Evolutionary conservation across 177 flowering plant genomes (phyloP).

Genomic region (Vitis hybrid): DNA sequence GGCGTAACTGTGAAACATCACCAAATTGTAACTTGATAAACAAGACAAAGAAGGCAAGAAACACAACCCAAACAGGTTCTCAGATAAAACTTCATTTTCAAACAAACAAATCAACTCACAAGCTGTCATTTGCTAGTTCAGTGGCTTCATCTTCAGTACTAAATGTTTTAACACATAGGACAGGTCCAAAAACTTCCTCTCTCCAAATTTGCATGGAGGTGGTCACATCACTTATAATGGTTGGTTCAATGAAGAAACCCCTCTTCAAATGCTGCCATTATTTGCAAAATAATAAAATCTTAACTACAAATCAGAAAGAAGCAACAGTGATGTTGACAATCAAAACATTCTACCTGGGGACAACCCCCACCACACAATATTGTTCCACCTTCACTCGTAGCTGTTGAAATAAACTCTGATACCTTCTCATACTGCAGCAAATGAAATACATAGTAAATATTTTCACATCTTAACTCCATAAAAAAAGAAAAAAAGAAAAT

Average conservation of each 20-base stretch:
- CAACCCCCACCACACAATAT: slow-evolving; percentile 77
- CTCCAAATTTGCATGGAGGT: slow-evolving; percentile 98
- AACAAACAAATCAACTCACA: slow-evolving; percentile 41
- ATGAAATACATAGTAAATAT: slow-evolving; percentile 1
- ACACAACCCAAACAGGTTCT: not conserved
- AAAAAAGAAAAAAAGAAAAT: not conserved
- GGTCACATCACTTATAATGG: slow-evolving; percentile 73
- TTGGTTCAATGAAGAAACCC: slow-evolving; percentile 80
- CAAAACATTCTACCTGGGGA: slow-evolving; percentile 56
- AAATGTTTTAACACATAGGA: slow-evolving; percentile 84
- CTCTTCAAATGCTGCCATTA: slow-evolving; percentile 74
- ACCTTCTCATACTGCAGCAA: slow-evolving; percentile 79
- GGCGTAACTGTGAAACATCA: slow-evolving; percentile 60
- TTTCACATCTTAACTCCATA: not conserved
- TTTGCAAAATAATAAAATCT: not conserved
- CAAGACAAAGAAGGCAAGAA: not conserved
- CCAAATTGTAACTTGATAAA: not conserved
- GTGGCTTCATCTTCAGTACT: slow-evolving; percentile 88
- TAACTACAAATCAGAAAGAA: not conserved
- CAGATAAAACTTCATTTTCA: not conserved
- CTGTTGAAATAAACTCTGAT: slow-evolving; percentile 67
- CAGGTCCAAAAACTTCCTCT: slow-evolving; percentile 99
- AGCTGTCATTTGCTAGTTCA: slow-evolving; percentile 87
- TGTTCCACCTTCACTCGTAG: slow-evolving; percentile 93
- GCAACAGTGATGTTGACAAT: slow-evolving; percentile 3